phyloP scores from a whole-genome alignment of 768 basidiomycete genomes.

The Megacollybia marginata region DNA sequence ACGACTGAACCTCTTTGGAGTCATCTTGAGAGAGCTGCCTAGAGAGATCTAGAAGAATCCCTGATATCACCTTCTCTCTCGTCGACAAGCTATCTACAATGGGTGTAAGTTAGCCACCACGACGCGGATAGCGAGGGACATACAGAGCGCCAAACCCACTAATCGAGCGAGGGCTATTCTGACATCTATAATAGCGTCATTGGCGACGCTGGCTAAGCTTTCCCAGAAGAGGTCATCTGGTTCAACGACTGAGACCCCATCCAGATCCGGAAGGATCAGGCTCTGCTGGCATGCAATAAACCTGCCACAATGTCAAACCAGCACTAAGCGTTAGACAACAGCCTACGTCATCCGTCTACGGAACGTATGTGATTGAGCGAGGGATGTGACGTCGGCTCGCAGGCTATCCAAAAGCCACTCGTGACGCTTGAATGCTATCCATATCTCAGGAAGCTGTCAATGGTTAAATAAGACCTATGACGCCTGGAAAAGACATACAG shows the following conservation, averaged over 20 bases:
- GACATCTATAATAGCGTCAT: conserved; percentile 75
- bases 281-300: conserved; percentile 71
- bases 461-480: conserved; percentile 4
- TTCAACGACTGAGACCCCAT: conserved; percentile 27
- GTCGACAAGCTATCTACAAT: conserved; percentile 3
- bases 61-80: conserved; percentile 16
- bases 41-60: conserved; percentile 30
- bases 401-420: conserved; percentile 28
- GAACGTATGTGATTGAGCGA: conserved; percentile 41
- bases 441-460: conserved; percentile 41
- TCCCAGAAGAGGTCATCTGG: conserved; percentile 46
- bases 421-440: conserved; percentile 30
- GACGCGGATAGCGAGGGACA: conserved; percentile 15
- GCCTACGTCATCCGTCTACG: conserved; percentile 71
- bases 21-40: conserved; percentile 44
- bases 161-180: conserved; percentile 82
- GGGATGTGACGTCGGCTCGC: conserved; percentile 29
- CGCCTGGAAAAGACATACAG: conserved; percentile 38
- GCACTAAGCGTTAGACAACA: no score
- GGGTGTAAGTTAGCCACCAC: not conserved
- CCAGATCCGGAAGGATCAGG: conserved; percentile 32
- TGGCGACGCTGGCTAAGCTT: conserved; percentile 45
- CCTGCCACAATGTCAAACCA: conserved; percentile 26
- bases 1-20: conserved; percentile 58
- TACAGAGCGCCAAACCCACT: conserved; percentile 48